phyloP scores from a whole-genome alignment of 1,284 basidiomycete genomes.

The Earliella scabrosa region DNA sequence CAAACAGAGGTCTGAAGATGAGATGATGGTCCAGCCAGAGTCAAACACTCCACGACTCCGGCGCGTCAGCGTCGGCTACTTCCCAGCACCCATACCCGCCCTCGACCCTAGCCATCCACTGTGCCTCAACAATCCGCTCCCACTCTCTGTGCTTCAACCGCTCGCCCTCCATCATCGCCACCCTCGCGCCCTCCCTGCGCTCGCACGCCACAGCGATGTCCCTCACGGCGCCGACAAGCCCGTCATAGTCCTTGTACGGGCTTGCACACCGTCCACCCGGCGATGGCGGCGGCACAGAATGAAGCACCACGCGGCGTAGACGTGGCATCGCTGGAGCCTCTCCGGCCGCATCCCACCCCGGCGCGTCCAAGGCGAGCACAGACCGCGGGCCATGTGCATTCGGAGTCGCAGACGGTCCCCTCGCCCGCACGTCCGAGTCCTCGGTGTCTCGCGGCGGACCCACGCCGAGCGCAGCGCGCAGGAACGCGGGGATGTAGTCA shows the following conservation, averaged over 20 bases:
- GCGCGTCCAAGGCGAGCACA: neutral
- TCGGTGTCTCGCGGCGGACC: too few species aligned
- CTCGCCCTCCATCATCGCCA: constrained; percentile 9
- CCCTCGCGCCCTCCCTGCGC: neutral
- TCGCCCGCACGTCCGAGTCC: too few species aligned
- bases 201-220: constrained; percentile 13
- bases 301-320: constrained; percentile 13
- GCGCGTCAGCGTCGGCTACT: neutral
- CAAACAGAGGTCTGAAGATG: neutral
- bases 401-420: too few species aligned
- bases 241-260: constrained; percentile 14
- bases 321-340: neutral
- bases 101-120: constrained; percentile 14
- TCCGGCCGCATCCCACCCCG: neutral
- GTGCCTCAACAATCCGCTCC: constrained; percentile 12
- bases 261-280: constrained; percentile 1
- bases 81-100: constrained; percentile 15
- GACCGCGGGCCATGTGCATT: too few species aligned
- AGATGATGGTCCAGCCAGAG: too few species aligned
- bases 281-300: constrained; percentile 16
- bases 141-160: constrained; percentile 9
- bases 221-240: constrained; percentile 12
- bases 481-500: constrained; percentile 15
- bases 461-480: constrained; percentile 18
- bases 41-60: neutral